Percentiles rank a stretch among this genome's conserved stretches.
phyloP scores from a whole-genome alignment of 805 yeast species.

The Vanderwaltozyma tropicalis region DNA sequence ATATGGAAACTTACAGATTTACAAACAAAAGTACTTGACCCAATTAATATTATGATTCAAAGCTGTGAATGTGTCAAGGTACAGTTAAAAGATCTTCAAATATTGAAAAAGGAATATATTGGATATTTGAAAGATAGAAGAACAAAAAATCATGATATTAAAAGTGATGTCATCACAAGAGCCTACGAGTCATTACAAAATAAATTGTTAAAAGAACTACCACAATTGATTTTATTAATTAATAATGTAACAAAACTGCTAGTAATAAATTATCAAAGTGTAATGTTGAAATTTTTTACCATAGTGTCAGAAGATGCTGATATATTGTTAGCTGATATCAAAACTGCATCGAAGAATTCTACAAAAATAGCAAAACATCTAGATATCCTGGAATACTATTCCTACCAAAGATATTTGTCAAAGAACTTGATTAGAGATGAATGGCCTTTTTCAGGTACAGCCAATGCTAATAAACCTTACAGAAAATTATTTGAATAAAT shows the following conservation, averaged over 20 bases:
- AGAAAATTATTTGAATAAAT: no score
- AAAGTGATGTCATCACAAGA: constrained; percentile 18
- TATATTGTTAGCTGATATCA: no score
- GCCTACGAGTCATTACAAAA: constrained; percentile 22
- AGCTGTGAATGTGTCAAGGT: constrained; percentile 17
- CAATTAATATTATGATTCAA: constrained; percentile 18
- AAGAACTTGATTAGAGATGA: no score
- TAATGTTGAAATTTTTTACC: constrained; percentile 24
- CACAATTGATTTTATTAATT: constrained; percentile 15
- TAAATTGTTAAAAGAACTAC: constrained; percentile 26
- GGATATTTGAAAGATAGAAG: constrained; percentile 16
- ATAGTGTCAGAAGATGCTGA: no score
- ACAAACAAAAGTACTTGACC: constrained; percentile 21
- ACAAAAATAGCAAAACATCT: no score
- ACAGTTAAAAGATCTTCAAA: constrained; percentile 24
- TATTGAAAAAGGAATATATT: constrained; percentile 28
- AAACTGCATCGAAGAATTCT: no score
- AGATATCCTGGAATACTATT: no score
- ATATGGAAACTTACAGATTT: constrained; percentile 19
- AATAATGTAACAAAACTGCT: constrained; percentile 9
- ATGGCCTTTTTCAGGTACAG: no score
- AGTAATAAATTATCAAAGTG: constrained; percentile 14
- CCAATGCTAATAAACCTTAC: no score
- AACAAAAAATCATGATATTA: constrained; percentile 16
- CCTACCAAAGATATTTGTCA: no score